phyloP scores from a whole-genome alignment of 192 early-diverging fungal genomes.

The Coemansia erecta region DNA sequence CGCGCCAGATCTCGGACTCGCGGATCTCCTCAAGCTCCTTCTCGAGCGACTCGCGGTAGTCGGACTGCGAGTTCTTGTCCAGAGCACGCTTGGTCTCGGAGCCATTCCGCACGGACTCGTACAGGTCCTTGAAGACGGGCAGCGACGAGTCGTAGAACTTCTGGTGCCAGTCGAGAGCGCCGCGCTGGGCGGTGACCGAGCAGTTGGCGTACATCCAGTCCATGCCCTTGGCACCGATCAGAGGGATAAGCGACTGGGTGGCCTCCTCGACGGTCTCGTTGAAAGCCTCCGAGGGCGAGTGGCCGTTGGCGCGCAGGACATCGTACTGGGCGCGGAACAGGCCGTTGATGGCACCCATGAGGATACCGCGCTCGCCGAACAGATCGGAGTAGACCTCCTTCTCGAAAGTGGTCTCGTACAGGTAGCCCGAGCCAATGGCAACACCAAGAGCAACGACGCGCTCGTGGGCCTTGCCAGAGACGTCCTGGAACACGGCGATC shows the following conservation, averaged over 20 bases:
- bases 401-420: constrained; percentile 96
- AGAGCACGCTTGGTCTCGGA: constrained; percentile 82
- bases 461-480: constrained; percentile 90
- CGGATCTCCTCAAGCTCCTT: constrained; percentile 86
- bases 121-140: constrained; percentile 91
- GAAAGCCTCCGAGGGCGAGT: constrained; percentile 97
- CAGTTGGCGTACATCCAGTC: constrained; percentile 99
- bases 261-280: constrained; percentile 99
- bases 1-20: constrained; percentile 90
- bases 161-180: constrained; percentile 96
- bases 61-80: constrained; percentile 82
- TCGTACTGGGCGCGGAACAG: constrained; percentile 96
- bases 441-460: constrained; percentile 87
- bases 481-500: constrained; percentile 92
- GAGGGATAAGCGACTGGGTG: constrained; percentile 94
- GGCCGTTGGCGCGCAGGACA: constrained; percentile 87
- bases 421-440: constrained; percentile 93
- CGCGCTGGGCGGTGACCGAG: constrained; percentile 93
- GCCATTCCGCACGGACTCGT: constrained; percentile 83
- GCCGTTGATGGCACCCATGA: constrained; percentile 99
- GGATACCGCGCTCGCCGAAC: constrained; percentile 92
- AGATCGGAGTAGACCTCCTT: constrained; percentile 98
- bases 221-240: constrained; percentile 96
- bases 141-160: constrained; percentile 89
- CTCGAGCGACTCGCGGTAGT: constrained; percentile 93